These are phyloP conservation scores for Entophlyctis luteolus DNA, from an alignment of 192 early-diverging fungal genomes.

Conservation along the genomic window DNA sequence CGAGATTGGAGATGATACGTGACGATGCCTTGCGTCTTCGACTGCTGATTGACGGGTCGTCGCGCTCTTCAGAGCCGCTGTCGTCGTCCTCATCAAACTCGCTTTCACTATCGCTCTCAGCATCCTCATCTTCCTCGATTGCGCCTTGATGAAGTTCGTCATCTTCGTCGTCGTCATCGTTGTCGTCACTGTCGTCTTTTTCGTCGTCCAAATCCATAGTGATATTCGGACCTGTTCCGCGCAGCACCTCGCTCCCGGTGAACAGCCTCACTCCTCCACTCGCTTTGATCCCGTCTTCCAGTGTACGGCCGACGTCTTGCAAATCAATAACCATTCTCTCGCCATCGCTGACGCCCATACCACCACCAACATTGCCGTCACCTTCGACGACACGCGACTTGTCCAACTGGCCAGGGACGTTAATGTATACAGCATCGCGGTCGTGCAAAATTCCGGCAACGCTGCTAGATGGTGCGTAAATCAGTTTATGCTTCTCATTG, in stretches of 20 bases:
- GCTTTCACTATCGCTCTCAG: conserved; percentile 49
- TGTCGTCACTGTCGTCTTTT: conserved; percentile 47
- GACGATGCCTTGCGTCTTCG: conserved; percentile 20
- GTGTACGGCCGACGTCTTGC: conserved; percentile 75
- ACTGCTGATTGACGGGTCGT: conserved; percentile 19
- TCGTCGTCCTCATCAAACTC: conserved; percentile 42
- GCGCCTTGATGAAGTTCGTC: conserved; percentile 35
- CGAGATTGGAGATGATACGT: conserved; percentile 6
- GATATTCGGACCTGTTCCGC: conserved; percentile 64
- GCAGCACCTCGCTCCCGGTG: conserved; percentile 39
- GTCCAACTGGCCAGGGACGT: conserved; percentile 80
- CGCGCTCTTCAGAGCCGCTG: conserved; percentile 32
- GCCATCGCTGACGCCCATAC: conserved; percentile 58
- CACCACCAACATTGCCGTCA: too few species aligned
- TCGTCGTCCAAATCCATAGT: conserved; percentile 40
- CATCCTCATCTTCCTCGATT: conserved; percentile 32
- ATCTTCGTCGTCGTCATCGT: conserved; percentile 36
- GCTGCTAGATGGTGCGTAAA: conserved; percentile 97
- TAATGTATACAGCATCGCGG: conserved; percentile 98
- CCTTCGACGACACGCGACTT: too few species aligned
- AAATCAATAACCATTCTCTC: conserved; percentile 91
- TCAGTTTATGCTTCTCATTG: conserved; percentile 90
- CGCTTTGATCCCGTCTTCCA: conserved; percentile 65
- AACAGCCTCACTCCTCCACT: conserved; percentile 67
- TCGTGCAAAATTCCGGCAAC: conserved; percentile 98